A percentile compares a stretch with the other conserved stretches of the same genome.
Conservation (phyloP, 2,329 filamentous ascomycete species). For the Colletotrichum costaricense region DNA sequence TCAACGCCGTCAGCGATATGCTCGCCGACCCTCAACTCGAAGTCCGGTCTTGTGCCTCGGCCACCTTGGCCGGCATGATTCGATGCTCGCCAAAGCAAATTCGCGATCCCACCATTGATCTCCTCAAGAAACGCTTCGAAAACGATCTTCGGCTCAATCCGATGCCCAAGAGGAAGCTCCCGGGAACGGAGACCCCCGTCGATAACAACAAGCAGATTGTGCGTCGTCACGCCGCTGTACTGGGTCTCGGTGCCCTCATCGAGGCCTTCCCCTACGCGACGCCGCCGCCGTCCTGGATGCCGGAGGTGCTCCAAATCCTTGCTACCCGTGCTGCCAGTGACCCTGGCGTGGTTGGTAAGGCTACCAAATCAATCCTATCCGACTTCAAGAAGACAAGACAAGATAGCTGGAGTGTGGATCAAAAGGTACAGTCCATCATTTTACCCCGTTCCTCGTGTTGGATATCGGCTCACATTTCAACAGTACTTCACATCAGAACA, state of each 20-base stretch:
- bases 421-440: conserved; percentile 76
- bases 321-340: conserved; percentile 89
- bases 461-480: conserved; percentile 38
- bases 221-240: conserved; percentile 86
- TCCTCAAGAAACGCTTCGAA: conserved; percentile 84
- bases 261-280: conserved; percentile 97
- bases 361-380: conserved; percentile 91
- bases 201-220: conserved; percentile 83
- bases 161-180: conserved; percentile 78
- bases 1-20: conserved; percentile 96
- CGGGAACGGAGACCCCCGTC: conserved; percentile 76
- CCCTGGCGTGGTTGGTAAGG: conserved; percentile 92
- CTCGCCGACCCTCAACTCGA: conserved; percentile 91
- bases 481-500: conserved; percentile 91
- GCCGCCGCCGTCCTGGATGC: conserved; percentile 93
- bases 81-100: conserved; percentile 88
- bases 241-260: conserved; percentile 90
- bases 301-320: conserved; percentile 87
- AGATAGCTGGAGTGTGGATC: conserved; percentile 97
- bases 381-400: conserved; percentile 99
- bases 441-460: not conserved
- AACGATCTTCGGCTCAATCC: conserved; percentile 83
- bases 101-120: conserved; percentile 80
- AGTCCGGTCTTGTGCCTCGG: conserved; percentile 91
- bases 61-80: conserved; percentile 97